phyloP scores from a whole-genome alignment of 2,329 filamentous ascomycete genomes.

The Stagonosporopsis cucurbitacearum region DNA sequence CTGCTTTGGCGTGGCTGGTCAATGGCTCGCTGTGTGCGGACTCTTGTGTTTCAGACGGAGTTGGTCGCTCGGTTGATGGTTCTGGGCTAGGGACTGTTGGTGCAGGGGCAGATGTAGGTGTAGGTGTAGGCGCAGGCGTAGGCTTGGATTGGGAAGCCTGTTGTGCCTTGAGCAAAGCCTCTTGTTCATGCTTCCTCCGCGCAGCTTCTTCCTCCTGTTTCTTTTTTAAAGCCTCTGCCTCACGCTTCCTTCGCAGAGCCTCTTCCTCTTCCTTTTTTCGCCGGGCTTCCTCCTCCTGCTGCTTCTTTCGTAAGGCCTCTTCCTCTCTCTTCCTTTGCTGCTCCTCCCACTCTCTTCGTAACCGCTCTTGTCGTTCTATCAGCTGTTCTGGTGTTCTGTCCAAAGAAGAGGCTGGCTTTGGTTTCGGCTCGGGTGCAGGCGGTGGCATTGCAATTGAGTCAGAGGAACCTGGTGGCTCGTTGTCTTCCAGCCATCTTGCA shows the following conservation, averaged over 20 bases:
- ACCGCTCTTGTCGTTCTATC: constrained; percentile 25
- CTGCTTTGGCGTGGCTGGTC: constrained; percentile 10
- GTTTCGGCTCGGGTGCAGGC: constrained; percentile 23
- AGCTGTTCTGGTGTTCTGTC: constrained; percentile 20
- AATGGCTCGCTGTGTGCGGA: constrained; percentile 14
- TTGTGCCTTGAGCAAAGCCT: constrained; percentile 5
- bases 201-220: constrained; percentile 19
- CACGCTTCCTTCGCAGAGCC: constrained; percentile 14
- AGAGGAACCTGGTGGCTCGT: constrained; percentile 22
- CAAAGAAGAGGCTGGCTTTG: constrained; percentile 11
- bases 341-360: constrained; percentile 18
- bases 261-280: constrained; percentile 19
- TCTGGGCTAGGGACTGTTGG: background rate
- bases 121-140: background rate
- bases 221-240: constrained; percentile 22
- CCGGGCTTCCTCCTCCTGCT: constrained; percentile 19
- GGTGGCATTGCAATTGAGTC: constrained; percentile 31
- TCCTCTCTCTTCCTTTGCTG: constrained; percentile 21
- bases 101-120: background rate
- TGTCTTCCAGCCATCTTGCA: constrained; percentile 28
- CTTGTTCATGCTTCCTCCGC: constrained; percentile 16
- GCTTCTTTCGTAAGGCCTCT: constrained; percentile 21
- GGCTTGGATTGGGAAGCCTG: background rate
- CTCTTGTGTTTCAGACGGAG: constrained; percentile 8
- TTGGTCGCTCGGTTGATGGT: background rate